These are phyloP conservation scores for Skeletonema grethae DNA, from an alignment of 108 stramenopile genomes.

Conservation along the genomic window DNA sequence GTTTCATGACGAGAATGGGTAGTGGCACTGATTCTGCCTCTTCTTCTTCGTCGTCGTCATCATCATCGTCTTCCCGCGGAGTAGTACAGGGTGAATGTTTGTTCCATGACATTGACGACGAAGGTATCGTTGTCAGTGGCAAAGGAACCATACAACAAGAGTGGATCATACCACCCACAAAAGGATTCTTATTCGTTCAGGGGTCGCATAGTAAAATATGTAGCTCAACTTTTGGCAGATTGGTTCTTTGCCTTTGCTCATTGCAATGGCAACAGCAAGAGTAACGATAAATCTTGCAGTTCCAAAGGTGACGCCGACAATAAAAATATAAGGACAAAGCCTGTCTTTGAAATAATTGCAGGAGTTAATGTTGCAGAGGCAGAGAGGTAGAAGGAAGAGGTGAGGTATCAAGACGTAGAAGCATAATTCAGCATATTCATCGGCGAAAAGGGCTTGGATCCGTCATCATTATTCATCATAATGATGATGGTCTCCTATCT, in stretches of 20 bases:
- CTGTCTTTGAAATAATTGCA: neutral
- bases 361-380: neutral
- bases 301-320: neutral
- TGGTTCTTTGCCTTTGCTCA: constrained; percentile 35
- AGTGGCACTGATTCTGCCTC: neutral
- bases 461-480: constrained; percentile 36
- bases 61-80: neutral
- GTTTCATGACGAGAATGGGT: neutral
- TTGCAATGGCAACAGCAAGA: constrained; percentile 11
- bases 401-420: neutral
- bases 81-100: constrained; percentile 4
- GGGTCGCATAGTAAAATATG: constrained; percentile 30
- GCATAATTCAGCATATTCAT: constrained; percentile 34
- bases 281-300: neutral
- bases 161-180: constrained; percentile 40
- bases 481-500: constrained; percentile 14
- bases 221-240: constrained; percentile 22
- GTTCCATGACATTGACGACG: neutral
- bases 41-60: neutral
- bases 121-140: constrained; percentile 1
- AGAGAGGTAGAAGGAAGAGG: neutral
- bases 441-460: constrained; percentile 32
- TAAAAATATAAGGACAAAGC: neutral
- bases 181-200: constrained; percentile 30
- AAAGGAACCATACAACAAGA: neutral